phyloP scores from a whole-genome alignment of 2,329 filamentous ascomycete species.

The Epichloe amarillans region DNA sequence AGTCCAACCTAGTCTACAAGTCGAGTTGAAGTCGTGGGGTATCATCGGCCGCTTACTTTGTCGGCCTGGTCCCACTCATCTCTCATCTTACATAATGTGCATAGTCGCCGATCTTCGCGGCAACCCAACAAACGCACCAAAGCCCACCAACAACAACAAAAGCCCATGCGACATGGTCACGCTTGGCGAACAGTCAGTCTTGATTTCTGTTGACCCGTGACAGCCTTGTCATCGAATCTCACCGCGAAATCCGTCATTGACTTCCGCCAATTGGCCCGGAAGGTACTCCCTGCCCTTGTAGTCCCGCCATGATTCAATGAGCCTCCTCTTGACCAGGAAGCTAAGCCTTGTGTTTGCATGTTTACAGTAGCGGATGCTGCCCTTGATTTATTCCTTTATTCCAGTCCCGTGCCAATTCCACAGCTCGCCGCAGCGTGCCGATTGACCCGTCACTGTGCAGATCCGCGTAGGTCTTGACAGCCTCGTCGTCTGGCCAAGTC shows the following conservation, averaged over 20 bases:
- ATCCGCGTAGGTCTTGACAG: constrained; percentile 21
- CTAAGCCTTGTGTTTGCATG: not conserved
- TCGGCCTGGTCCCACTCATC: not conserved
- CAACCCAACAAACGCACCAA: not conserved
- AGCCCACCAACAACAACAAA: no score
- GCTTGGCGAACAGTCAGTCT: not conserved
- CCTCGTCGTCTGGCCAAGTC: constrained; percentile 26
- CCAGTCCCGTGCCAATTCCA: constrained; percentile 10
- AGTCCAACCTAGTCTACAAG: no score
- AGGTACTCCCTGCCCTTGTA: no score
- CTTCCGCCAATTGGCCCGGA: no score
- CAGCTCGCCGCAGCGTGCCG: constrained; percentile 12
- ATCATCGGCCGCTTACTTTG: not conserved
- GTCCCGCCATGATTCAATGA: no score
- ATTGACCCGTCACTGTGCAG: constrained; percentile 14
- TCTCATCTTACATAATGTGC: not conserved
- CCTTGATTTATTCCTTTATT: constrained; percentile 1
- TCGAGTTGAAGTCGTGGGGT: not conserved
- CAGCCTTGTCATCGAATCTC: not conserved
- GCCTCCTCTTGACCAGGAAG: not conserved
- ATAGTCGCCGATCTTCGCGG: not conserved
- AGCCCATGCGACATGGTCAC: not conserved
- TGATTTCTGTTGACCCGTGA: not conserved
- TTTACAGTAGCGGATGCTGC: not conserved
- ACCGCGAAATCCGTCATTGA: not conserved